Conservation (phyloP, 306 rosid species). For the Spatholobus suberectus region DNA sequence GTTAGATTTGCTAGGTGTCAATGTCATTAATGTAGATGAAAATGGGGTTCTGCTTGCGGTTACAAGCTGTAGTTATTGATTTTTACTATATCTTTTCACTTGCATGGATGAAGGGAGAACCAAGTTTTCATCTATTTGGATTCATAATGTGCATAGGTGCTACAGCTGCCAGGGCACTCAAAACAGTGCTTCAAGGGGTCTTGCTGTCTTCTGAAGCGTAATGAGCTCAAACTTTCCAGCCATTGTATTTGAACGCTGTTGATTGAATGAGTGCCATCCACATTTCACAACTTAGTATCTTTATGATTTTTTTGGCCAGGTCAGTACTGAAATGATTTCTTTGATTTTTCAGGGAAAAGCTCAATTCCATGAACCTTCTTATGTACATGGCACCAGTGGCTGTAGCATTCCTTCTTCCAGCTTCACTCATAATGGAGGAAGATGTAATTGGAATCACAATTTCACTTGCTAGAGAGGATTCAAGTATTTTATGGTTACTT, state of each 20-base stretch:
- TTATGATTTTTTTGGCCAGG: slow-evolving; percentile 29
- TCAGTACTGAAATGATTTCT: slow-evolving; percentile 44
- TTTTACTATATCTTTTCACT: slow-evolving; percentile 28
- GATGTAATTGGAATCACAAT: slow-evolving; percentile 52
- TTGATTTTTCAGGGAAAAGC: slow-evolving; percentile 51
- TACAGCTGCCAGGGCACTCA: slow-evolving; percentile 61
- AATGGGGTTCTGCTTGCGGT: slow-evolving; percentile 12
- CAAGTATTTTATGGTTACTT: slow-evolving; percentile 49
- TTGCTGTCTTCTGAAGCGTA: slow-evolving; percentile 62
- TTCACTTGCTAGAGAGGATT: slow-evolving; percentile 54
- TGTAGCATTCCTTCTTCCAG: slow-evolving; percentile 57
- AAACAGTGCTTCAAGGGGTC: slow-evolving; percentile 63
- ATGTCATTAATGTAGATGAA: slow-evolving; percentile 16
- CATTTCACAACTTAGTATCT: background rate
- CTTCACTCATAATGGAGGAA: slow-evolving; percentile 54
- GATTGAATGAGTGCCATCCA: slow-evolving; percentile 7
- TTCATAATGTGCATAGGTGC: slow-evolving; percentile 59
- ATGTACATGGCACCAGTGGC: slow-evolving; percentile 63
- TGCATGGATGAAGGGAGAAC: slow-evolving; percentile 55
- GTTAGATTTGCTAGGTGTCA: background rate
- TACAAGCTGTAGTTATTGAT: background rate
- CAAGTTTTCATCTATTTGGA: slow-evolving; percentile 64
- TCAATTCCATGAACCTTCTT: slow-evolving; percentile 59
- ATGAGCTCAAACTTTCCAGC: slow-evolving; percentile 34
- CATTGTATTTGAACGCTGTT: slow-evolving; percentile 16